Conservation (phyloP, 2,329 filamentous ascomycete genomes). For the Rhinocladiella mackenziei region DNA sequence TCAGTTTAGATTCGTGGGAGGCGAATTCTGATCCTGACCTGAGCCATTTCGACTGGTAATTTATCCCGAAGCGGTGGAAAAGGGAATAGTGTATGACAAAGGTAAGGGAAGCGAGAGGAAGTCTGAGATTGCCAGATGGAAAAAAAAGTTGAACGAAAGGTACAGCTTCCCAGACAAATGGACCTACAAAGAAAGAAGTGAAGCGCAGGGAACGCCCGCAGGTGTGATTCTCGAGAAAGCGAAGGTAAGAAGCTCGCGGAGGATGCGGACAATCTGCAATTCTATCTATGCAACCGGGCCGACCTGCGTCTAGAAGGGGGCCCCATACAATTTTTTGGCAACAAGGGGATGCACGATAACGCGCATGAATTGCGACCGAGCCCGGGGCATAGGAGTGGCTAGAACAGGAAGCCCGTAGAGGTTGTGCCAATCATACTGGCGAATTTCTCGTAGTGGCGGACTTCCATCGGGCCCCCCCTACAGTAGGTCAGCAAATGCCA, state of each 20-base stretch:
- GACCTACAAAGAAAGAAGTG: constrained; percentile 9
- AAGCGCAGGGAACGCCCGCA: constrained; percentile 15
- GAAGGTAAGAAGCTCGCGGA: constrained; percentile 8
- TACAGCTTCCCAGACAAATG: constrained; percentile 11
- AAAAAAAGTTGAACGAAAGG: constrained; percentile 13
- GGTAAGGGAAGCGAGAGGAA: constrained; percentile 15
- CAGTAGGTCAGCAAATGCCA: not conserved
- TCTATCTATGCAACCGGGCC: constrained; percentile 10
- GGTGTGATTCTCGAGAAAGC: constrained; percentile 15
- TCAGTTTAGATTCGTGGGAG: constrained; percentile 6
- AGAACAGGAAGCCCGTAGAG: not conserved
- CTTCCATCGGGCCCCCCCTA: not conserved
- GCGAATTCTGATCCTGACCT: constrained; percentile 9
- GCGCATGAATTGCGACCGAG: no score
- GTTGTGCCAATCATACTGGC: not conserved
- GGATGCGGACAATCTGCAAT: constrained; percentile 10
- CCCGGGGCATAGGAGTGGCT: not conserved
- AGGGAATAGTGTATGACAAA: no score
- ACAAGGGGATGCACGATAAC: no score
- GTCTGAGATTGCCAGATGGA: not conserved
- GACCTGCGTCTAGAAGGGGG: not conserved
- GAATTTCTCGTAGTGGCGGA: not conserved
- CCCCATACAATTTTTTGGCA: no score
- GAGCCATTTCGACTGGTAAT: constrained; percentile 18
- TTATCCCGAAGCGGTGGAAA: no score